These are phyloP conservation scores for Passalora sequoiae DNA, from an alignment of 2,329 filamentous ascomycete genomes.

Conservation along the genomic window DNA sequence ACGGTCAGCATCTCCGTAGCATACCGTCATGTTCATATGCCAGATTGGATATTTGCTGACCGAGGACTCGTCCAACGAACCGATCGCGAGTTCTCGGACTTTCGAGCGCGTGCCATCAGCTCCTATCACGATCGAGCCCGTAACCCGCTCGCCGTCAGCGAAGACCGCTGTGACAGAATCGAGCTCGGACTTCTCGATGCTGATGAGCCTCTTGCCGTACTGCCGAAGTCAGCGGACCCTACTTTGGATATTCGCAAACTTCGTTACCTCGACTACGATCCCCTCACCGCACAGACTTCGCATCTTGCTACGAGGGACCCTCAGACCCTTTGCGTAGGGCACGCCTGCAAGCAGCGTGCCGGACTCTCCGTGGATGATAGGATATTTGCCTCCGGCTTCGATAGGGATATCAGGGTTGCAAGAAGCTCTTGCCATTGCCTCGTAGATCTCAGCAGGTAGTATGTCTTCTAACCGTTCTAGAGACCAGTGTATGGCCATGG, in stretches of 20 bases:
- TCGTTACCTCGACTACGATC: conserved; percentile 5
- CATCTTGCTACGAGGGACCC: conserved; percentile 9
- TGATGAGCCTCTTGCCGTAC: neutral
- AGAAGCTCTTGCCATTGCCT: conserved; percentile 5
- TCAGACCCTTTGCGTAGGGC: conserved; percentile 7
- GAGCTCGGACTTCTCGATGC: too few relatives aligned
- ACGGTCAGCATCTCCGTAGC: conserved; percentile 8
- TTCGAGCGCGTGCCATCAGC: conserved; percentile 3
- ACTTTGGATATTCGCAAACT: too few relatives aligned
- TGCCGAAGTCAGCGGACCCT: neutral
- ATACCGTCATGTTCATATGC: conserved; percentile 9
- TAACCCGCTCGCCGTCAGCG: neutral
- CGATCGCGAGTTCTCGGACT: conserved; percentile 6
- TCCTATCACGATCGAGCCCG: neutral
- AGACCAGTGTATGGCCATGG: conserved; percentile 12
- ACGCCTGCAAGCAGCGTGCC: conserved; percentile 8
- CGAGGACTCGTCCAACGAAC: conserved; percentile 3
- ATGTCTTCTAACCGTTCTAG: conserved; percentile 7
- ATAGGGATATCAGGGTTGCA: conserved; percentile 9
- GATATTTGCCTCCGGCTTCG: conserved; percentile 8
- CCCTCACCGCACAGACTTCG: conserved; percentile 5
- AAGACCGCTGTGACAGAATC: neutral
- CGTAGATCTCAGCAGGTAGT: conserved; percentile 3
- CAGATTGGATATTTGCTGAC: conserved; percentile 5
- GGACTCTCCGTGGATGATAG: conserved; percentile 10